These are phyloP conservation scores for Penicillium paradoxum DNA, from an alignment of 495 filamentous ascomycete species.

Conservation along the genomic window DNA sequence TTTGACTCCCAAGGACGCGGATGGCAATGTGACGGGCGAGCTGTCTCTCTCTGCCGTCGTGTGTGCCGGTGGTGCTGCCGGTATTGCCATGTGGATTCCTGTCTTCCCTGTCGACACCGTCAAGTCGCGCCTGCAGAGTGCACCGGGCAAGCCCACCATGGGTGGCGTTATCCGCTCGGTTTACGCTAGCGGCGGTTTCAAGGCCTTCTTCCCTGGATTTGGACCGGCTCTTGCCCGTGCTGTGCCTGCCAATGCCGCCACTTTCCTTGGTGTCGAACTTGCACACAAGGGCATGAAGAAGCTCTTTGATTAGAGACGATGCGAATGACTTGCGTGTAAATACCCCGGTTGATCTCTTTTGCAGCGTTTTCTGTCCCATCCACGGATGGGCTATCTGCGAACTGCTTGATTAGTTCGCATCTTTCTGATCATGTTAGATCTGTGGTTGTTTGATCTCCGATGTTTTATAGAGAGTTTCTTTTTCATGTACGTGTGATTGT, in stretches of 20 bases:
- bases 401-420: constrained; percentile 1
- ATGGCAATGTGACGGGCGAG: constrained; percentile 62
- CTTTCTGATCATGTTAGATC: neutral
- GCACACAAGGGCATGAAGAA: constrained; percentile 79
- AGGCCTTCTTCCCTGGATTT: constrained; percentile 97
- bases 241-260: constrained; percentile 88
- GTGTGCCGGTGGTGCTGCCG: constrained; percentile 80
- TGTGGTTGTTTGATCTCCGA: neutral
- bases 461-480: neutral
- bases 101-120: constrained; percentile 98
- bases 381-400: constrained; percentile 2
- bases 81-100: constrained; percentile 98
- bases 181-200: constrained; percentile 73
- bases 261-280: constrained; percentile 72
- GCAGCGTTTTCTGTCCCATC: constrained; percentile 12
- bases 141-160: constrained; percentile 81
- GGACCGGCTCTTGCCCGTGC: constrained; percentile 89
- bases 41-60: constrained; percentile 80
- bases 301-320: constrained; percentile 46
- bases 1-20: constrained; percentile 78
- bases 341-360: constrained; percentile 11
- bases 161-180: constrained; percentile 71
- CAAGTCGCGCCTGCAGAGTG: constrained; percentile 89
- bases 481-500: neutral
- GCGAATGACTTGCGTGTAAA: constrained; percentile 9